Evolutionary conservation across 768 basidiomycete species (phyloP).

Genomic region (Candolleomyces aberdarensis): DNA sequence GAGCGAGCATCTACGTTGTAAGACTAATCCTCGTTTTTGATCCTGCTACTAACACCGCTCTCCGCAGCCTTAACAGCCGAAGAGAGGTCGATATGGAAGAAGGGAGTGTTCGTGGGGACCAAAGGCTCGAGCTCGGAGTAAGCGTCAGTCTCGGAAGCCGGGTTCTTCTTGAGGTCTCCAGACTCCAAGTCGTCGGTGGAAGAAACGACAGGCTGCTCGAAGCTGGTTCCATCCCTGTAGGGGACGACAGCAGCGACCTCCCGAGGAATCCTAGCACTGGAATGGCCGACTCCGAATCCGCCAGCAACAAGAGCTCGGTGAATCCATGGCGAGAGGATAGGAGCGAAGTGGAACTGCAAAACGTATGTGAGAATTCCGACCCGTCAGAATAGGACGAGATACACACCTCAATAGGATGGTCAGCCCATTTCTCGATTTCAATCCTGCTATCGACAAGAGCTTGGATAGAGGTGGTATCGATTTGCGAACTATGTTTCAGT

Average conservation of each 20-base stretch:
- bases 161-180: slow-evolving; percentile 32
- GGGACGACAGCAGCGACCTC: slow-evolving; percentile 84
- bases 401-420: slow-evolving; percentile 67
- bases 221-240: slow-evolving; percentile 42
- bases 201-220: slow-evolving; percentile 16
- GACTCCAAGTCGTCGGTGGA: slow-evolving; percentile 23
- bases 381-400: background rate
- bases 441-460: slow-evolving; percentile 84
- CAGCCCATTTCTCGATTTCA: slow-evolving; percentile 86
- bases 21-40: background rate
- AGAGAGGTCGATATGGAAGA: slow-evolving; percentile 88
- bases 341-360: slow-evolving; percentile 87
- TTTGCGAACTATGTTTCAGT: slow-evolving; percentile 55
- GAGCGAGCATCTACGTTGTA: background rate
- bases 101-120: slow-evolving; percentile 60
- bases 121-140: slow-evolving; percentile 35
- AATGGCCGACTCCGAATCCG: slow-evolving; percentile 79
- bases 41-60: slow-evolving; percentile 27
- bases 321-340: slow-evolving; percentile 91
- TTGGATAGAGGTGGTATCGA: slow-evolving; percentile 92
- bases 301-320: slow-evolving; percentile 85
- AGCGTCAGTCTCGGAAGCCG: slow-evolving; percentile 8
- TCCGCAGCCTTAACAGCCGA: slow-evolving; percentile 73
- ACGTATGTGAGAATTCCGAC: background rate
- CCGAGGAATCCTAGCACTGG: slow-evolving; percentile 34